A percentile compares a stretch with the other conserved stretches of the same genome.
Conservation (phyloP, 768 basidiomycete genomes). For the Zangia roseola region DNA sequence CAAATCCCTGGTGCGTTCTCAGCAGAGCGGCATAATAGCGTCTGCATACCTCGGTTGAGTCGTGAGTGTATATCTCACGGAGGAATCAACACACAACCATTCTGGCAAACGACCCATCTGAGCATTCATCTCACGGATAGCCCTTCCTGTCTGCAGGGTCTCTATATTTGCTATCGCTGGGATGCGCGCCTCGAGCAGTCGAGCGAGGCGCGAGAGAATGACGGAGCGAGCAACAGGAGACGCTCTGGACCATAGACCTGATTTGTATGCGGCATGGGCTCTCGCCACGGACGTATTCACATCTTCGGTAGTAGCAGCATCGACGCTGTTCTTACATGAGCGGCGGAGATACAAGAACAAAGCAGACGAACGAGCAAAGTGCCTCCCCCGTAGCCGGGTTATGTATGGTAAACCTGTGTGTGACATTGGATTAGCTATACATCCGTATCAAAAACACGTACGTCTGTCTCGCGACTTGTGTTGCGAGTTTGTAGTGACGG, state of each 20-base stretch:
- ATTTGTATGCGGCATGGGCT: slow-evolving; percentile 59
- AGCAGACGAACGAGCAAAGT: slow-evolving; percentile 50
- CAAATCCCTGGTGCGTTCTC: slow-evolving; percentile 63
- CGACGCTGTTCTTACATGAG: slow-evolving; percentile 42
- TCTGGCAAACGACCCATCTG: slow-evolving; percentile 79
- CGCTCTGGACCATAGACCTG: slow-evolving; percentile 72
- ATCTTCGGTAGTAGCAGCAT: slow-evolving; percentile 48
- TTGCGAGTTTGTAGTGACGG: slow-evolving; percentile 9
- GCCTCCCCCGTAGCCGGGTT: slow-evolving; percentile 70
- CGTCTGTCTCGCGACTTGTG: slow-evolving; percentile 6
- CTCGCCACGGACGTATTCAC: slow-evolving; percentile 50
- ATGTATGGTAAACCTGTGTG: slow-evolving; percentile 46
- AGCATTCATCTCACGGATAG: slow-evolving; percentile 81
- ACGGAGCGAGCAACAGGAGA: slow-evolving; percentile 58
- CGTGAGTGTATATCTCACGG: not conserved
- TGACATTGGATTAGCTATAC: not conserved
- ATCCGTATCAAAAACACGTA: not conserved
- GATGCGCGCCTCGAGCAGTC: slow-evolving; percentile 54
- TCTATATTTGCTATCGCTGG: slow-evolving; percentile 64
- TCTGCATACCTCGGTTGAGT: slow-evolving; percentile 35
- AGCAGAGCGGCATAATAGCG: slow-evolving; percentile 77
- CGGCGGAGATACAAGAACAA: not conserved
- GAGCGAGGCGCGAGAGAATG: slow-evolving; percentile 64
- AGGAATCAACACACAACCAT: slow-evolving; percentile 64
- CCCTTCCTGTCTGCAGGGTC: slow-evolving; percentile 73